These are phyloP conservation scores for Leccinum arenicola DNA, from an alignment of 768 basidiomycete species.

Conservation along the genomic window DNA sequence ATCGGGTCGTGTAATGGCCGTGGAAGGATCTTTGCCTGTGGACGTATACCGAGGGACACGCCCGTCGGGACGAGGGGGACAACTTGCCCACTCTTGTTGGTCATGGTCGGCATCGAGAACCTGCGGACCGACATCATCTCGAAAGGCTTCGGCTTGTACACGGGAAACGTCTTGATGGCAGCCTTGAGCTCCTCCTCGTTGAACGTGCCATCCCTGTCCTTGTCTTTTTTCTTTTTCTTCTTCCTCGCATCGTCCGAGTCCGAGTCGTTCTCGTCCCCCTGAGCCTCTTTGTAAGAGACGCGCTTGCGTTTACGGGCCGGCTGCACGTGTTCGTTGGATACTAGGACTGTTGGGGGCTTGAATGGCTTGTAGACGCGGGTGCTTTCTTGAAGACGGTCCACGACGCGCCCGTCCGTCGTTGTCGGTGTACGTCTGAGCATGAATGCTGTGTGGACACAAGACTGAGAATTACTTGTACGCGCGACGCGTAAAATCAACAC, in stretches of 20 bases:
- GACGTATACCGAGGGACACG: slow-evolving; percentile 80
- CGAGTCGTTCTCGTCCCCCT: slow-evolving; percentile 52
- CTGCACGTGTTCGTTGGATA: slow-evolving; percentile 49
- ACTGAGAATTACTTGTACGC: slow-evolving; percentile 4
- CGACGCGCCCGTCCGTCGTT: slow-evolving; percentile 62
- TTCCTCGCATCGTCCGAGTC: slow-evolving; percentile 48
- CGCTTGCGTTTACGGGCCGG: slow-evolving; percentile 83
- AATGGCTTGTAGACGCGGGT: slow-evolving; percentile 75
- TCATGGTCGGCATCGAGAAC: slow-evolving; percentile 86
- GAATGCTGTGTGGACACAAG: slow-evolving; percentile 7
- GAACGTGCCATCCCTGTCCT: slow-evolving; percentile 55
- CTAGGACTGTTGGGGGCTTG: slow-evolving; percentile 64
- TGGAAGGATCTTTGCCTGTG: slow-evolving; percentile 76
- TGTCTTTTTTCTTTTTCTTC: slow-evolving; percentile 68
- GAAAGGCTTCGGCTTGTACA: slow-evolving; percentile 80
- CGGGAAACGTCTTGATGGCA: slow-evolving; percentile 68
- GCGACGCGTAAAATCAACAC: slow-evolving; percentile 19
- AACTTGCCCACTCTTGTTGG: slow-evolving; percentile 61
- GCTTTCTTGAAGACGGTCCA: slow-evolving; percentile 71
- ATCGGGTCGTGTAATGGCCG: slow-evolving; percentile 96
- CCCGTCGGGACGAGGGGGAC: slow-evolving; percentile 59
- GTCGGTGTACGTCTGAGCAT: slow-evolving; percentile 75
- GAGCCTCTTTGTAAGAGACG: slow-evolving; percentile 79
- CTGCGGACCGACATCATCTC: slow-evolving; percentile 48
- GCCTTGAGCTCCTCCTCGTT: slow-evolving; percentile 62